These are phyloP conservation scores for Porodaedalea pini DNA, from an alignment of 1,284 basidiomycete genomes.

Conservation along the genomic window DNA sequence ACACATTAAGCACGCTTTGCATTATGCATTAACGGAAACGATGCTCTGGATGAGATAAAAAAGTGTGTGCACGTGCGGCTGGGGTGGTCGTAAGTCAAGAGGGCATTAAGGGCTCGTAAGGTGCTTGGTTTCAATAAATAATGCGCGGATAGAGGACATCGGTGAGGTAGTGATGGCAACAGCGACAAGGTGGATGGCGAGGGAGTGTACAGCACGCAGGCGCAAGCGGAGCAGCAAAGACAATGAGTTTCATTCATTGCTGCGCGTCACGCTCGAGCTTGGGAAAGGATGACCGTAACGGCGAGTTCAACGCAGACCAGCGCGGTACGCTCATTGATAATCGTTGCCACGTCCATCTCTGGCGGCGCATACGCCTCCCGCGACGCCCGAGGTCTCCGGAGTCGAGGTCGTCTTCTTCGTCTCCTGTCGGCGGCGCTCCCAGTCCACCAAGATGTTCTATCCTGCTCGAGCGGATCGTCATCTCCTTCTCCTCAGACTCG, in stretches of 20 bases:
- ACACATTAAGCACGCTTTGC: background rate
- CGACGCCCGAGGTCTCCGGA: conserved; percentile 6
- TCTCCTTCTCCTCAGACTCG: conserved; percentile 4
- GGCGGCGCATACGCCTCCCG: conserved; percentile 8
- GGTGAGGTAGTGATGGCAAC: conserved; percentile 1
- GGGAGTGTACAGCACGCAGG: background rate
- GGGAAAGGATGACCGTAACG: conserved; percentile 4
- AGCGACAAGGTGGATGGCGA: background rate
- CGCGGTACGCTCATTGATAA: conserved; percentile 19
- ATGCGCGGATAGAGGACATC: background rate
- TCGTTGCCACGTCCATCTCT: conserved; percentile 20
- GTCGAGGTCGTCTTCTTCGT: background rate
- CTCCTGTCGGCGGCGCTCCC: background rate
- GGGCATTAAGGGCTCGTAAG: conserved; percentile 16
- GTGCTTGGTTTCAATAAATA: conserved; percentile 15
- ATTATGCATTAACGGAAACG: background rate
- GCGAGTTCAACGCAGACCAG: conserved; percentile 12
- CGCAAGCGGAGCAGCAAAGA: background rate
- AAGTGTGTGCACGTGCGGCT: background rate
- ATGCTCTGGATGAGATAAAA: background rate
- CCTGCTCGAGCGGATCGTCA: background rate
- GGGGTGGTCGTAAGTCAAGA: conserved; percentile 1
- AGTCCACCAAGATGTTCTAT: background rate
- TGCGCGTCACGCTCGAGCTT: background rate
- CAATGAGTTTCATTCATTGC: background rate